A percentile compares a stretch with the other conserved stretches of the same genome.
Evolutionary conservation across 208 protist species (phyloP).

Genomic region (Balamuthia mandrillaris): DNA sequence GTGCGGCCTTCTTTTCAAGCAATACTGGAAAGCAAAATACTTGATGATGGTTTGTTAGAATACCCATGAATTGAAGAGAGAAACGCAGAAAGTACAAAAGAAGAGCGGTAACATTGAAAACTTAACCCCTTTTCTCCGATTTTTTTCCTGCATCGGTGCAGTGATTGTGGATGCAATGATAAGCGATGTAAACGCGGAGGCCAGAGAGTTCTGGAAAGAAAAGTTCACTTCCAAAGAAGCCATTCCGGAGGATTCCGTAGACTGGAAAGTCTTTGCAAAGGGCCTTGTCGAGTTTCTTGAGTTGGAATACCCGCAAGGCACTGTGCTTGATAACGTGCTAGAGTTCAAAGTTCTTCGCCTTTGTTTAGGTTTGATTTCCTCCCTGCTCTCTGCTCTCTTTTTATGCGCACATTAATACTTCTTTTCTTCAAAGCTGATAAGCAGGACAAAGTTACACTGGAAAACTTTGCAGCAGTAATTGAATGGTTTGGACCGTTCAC

Average conservation of each 20-base stretch:
- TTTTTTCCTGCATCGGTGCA: not conserved
- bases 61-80: no score
- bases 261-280: no score
- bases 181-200: constrained; percentile 25
- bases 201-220: constrained; percentile 22
- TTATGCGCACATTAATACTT: not conserved
- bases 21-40: constrained; percentile 14
- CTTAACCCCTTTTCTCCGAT: no score
- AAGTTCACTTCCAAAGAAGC: no score
- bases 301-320: not conserved
- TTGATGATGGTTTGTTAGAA: not conserved
- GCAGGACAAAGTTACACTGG: not conserved
- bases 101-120: no score
- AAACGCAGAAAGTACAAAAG: no score
- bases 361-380: not conserved
- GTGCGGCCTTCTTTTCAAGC: constrained; percentile 36
- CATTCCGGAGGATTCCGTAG: no score
- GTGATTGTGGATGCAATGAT: constrained; percentile 35
- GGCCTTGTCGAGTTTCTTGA: not conserved
- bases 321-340: not conserved
- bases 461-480: not conserved
- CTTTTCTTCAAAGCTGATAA: not conserved
- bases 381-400: not conserved
- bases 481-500: constrained; percentile 15
- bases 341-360: not conserved